These are phyloP conservation scores for Tricharina praecox DNA, from an alignment of 495 filamentous ascomycete species.

Conservation along the genomic window DNA sequence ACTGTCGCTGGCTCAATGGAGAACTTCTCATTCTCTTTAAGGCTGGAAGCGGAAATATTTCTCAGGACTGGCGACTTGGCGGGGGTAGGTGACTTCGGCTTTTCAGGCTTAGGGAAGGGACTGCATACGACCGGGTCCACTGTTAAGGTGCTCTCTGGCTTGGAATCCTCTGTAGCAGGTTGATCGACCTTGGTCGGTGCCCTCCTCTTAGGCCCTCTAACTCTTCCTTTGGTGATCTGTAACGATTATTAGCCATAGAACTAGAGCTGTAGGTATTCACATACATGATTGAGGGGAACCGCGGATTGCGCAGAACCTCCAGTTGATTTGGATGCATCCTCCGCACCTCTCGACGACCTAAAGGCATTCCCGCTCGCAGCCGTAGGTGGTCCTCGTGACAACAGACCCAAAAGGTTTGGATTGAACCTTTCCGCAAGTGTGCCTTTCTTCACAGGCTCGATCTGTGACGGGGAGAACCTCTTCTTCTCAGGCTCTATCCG, in stretches of 20 bases:
- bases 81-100: conserved; percentile 29
- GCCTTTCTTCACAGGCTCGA: no score
- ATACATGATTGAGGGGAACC: conserved; percentile 43
- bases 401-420: conserved; percentile 62
- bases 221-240: conserved; percentile 73
- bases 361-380: conserved; percentile 17
- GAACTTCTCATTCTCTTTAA: conserved; percentile 20
- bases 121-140: no score
- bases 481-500: conserved; percentile 13
- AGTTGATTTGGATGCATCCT: no score
- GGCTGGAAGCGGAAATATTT: conserved; percentile 26
- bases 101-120: conserved; percentile 9
- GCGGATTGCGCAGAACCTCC: no score
- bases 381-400: conserved; percentile 59
- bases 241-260: conserved; percentile 10
- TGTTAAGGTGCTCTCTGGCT: no score
- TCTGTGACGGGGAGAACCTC: conserved; percentile 30
- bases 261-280: conserved; percentile 6
- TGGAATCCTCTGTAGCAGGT: no score
- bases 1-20: background rate
- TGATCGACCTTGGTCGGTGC: conserved; percentile 48
- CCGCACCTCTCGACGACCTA: background rate
- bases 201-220: conserved; percentile 73
- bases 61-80: conserved; percentile 31
- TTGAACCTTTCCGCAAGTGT: conserved; percentile 77